Evolutionary conservation across 257 asterid species (phyloP).

Genomic region (Rhazya stricta): DNA sequence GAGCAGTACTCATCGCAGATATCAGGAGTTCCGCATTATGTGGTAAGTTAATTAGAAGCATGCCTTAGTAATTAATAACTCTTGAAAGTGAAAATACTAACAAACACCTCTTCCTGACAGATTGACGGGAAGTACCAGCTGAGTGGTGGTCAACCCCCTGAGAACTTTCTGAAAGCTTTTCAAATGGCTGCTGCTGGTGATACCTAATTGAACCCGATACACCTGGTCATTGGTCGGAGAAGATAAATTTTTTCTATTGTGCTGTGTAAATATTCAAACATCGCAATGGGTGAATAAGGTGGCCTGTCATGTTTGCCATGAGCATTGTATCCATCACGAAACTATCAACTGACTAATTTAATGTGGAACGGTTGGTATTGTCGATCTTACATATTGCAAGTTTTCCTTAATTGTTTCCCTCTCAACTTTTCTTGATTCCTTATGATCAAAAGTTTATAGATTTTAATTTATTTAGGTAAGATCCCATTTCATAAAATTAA

Average conservation of each 20-base stretch:
- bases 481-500: no score
- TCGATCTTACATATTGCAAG: no score
- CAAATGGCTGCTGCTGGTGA: conserved; percentile 35
- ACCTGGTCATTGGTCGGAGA: background rate
- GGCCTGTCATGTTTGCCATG: background rate
- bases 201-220: background rate
- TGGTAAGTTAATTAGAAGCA: conserved; percentile 34
- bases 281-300: background rate
- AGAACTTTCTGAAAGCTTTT: conserved; percentile 54
- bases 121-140: conserved; percentile 59
- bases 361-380: background rate
- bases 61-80: background rate
- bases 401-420: background rate
- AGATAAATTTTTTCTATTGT: background rate
- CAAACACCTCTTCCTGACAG: conserved; percentile 26
- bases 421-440: background rate
- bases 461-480: no score
- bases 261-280: background rate
- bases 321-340: background rate
- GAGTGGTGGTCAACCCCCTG: conserved; percentile 84
- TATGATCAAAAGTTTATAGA: background rate
- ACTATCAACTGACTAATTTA: background rate
- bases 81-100: background rate
- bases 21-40: conserved; percentile 68
- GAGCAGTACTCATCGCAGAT: conserved; percentile 41